Percentiles rank a stretch among this genome's conserved stretches.
These are phyloP conservation scores for Claviceps fusiformis DNA, from an alignment of 2,329 filamentous ascomycete genomes.

Conservation along the genomic window DNA sequence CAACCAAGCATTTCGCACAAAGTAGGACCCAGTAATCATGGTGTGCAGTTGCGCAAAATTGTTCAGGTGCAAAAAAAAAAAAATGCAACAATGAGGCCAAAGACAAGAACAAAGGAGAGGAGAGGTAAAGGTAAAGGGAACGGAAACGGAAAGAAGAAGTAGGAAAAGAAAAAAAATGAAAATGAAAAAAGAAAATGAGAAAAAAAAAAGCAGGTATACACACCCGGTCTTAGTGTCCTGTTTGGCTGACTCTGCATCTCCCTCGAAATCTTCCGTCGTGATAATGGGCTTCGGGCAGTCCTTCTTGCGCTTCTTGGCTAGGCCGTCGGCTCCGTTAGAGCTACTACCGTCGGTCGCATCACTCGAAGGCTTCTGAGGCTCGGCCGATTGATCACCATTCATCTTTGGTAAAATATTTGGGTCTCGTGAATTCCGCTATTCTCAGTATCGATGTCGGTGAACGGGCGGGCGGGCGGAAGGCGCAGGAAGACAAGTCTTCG, in stretches of 20 bases:
- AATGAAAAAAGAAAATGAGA: neutral
- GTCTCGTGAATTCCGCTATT: neutral
- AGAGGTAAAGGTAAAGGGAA: no score
- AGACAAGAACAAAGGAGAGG: neutral
- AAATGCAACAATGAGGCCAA: neutral
- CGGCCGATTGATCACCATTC: conserved; percentile 17
- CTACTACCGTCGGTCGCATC: conserved; percentile 6
- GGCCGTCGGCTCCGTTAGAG: conserved; percentile 18
- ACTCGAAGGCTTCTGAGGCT: conserved; percentile 17
- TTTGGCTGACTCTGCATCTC: neutral
- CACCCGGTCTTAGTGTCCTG: conserved; percentile 24
- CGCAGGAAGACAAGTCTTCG: neutral
- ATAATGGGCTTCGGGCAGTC: conserved; percentile 63
- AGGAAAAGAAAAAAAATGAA: neutral
- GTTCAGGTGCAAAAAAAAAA: neutral
- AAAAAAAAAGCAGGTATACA: conserved; percentile 11
- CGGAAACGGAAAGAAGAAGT: neutral
- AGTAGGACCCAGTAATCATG: neutral
- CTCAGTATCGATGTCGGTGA: neutral
- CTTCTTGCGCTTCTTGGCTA: conserved; percentile 60
- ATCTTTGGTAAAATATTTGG: conserved; percentile 8
- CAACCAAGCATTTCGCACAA: neutral
- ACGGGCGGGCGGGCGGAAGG: neutral
- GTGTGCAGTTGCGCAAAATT: neutral
- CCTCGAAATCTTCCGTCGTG: conserved; percentile 40